phyloP scores from a whole-genome alignment of 2,329 filamentous ascomycete genomes.

The Cylindrodendrum hubeiense region DNA sequence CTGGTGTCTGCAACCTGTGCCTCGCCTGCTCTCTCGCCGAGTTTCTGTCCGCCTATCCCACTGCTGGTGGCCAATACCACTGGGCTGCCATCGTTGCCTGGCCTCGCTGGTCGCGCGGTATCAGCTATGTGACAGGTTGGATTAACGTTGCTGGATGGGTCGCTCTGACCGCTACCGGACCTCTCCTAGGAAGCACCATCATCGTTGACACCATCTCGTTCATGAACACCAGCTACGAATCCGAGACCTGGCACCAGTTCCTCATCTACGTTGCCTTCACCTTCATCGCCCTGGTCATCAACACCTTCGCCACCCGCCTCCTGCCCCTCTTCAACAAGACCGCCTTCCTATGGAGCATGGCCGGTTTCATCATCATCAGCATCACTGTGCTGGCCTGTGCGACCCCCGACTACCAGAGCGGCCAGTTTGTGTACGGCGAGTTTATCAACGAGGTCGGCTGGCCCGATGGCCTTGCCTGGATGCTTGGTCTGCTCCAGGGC shows the following conservation, averaged over 20 bases:
- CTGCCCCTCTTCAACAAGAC: slow-evolving; percentile 76
- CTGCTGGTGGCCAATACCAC: slow-evolving; percentile 75
- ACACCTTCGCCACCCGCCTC: slow-evolving; percentile 68
- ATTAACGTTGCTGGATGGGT: slow-evolving; percentile 81
- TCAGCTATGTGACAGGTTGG: slow-evolving; percentile 81
- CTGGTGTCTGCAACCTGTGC: slow-evolving; percentile 77
- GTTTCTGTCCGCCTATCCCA: slow-evolving; percentile 75
- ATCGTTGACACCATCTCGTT: slow-evolving; percentile 75
- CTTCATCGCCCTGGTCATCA: slow-evolving; percentile 71
- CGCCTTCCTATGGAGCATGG: slow-evolving; percentile 78
- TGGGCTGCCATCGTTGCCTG: slow-evolving; percentile 77
- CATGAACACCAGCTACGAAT: slow-evolving; percentile 67
- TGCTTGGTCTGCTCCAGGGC: slow-evolving; percentile 66
- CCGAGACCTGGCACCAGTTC: slow-evolving; percentile 78
- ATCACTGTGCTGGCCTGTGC: slow-evolving; percentile 77
- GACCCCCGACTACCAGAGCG: slow-evolving; percentile 73
- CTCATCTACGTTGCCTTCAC: slow-evolving; percentile 78
- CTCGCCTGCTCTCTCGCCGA: slow-evolving; percentile 78
- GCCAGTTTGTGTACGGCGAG: slow-evolving; percentile 72
- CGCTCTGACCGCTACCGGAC: slow-evolving; percentile 75
- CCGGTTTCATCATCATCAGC: slow-evolving; percentile 76
- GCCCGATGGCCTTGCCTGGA: slow-evolving; percentile 75
- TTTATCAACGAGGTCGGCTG: slow-evolving; percentile 79
- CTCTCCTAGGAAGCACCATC: slow-evolving; percentile 75
- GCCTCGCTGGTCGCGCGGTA: slow-evolving; percentile 68